Conservation (phyloP, 1,139 yeast species). For the Zygotorulaspora mrakii region DNA sequence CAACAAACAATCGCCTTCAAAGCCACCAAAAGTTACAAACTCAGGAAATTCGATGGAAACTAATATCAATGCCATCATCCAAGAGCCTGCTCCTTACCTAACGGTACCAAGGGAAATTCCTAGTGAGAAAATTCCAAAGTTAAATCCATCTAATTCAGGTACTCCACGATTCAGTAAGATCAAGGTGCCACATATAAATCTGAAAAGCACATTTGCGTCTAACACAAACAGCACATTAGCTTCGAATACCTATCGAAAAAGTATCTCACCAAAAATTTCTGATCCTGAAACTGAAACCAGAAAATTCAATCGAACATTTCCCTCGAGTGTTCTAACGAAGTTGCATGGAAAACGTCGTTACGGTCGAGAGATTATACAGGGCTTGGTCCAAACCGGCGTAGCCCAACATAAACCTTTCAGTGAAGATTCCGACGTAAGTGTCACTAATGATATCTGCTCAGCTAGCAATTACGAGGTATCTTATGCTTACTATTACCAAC, state of each 20-base stretch:
- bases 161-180: constrained; percentile 1
- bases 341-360: constrained; percentile 11
- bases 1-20: too few species aligned
- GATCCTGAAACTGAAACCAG: constrained; percentile 20
- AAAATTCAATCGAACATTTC: constrained; percentile 18
- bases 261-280: constrained; percentile 2
- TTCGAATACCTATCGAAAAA: constrained; percentile 3
- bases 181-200: not conserved
- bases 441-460: constrained; percentile 32
- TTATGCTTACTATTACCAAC: constrained; percentile 26
- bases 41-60: too few species aligned
- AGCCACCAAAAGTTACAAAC: too few species aligned
- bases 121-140: not conserved
- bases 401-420: constrained; percentile 23
- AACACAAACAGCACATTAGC: not conserved
- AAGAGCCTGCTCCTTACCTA: not conserved
- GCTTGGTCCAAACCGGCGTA: constrained; percentile 23
- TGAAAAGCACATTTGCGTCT: not conserved
- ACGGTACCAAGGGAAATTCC: not conserved
- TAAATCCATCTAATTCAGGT: not conserved
- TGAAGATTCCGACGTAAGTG: constrained; percentile 18
- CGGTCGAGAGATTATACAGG: constrained; percentile 11
- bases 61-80: not conserved
- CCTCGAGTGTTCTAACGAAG: constrained; percentile 14
- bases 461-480: constrained; percentile 26